These are phyloP conservation scores for Pharus latifolius DNA, from an alignment of 176 grass and related monocot genomes.

Conservation along the genomic window DNA sequence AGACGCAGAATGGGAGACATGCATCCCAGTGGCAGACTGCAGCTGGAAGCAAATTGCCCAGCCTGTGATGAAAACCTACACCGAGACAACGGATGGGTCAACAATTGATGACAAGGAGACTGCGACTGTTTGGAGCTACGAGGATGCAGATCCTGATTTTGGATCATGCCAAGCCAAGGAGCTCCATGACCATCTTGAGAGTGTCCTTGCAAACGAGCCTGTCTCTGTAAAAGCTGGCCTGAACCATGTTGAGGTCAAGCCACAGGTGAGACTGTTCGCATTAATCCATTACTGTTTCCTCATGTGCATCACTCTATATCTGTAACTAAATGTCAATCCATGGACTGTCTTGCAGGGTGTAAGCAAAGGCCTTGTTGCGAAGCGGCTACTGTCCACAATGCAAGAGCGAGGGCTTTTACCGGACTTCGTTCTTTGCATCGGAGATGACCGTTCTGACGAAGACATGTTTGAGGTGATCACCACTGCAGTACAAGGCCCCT, in stretches of 20 bases:
- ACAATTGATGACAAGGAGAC: constrained; percentile 88
- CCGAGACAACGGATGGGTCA: constrained; percentile 83
- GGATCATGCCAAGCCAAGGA: constrained; percentile 97
- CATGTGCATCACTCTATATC: too few relatives aligned
- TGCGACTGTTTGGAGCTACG: constrained; percentile 65
- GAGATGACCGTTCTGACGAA: constrained; percentile 80
- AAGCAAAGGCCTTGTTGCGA: constrained; percentile 69
- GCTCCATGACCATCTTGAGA: constrained; percentile 78
- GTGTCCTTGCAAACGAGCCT: constrained; percentile 72
- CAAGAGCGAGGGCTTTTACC: constrained; percentile 28
- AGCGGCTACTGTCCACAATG: constrained; percentile 46
- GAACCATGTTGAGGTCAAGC: constrained; percentile 85
- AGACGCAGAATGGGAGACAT: constrained; percentile 68
- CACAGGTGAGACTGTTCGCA: constrained; percentile 41
- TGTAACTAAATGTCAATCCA: background rate
- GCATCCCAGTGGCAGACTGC: constrained; percentile 32
- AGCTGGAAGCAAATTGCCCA: constrained; percentile 95
- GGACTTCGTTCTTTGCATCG: constrained; percentile 79
- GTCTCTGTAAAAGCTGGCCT: constrained; percentile 73
- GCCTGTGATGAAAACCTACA: constrained; percentile 84
- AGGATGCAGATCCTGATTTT: constrained; percentile 85
- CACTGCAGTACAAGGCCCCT: constrained; percentile 9
- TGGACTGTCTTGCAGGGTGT: constrained; percentile 33
- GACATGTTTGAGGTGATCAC: constrained; percentile 98
- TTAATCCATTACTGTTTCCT: background rate